Evolutionary conservation across 2,329 filamentous ascomycete genomes (phyloP).

Genomic region (Albifimbria verrucaria): DNA sequence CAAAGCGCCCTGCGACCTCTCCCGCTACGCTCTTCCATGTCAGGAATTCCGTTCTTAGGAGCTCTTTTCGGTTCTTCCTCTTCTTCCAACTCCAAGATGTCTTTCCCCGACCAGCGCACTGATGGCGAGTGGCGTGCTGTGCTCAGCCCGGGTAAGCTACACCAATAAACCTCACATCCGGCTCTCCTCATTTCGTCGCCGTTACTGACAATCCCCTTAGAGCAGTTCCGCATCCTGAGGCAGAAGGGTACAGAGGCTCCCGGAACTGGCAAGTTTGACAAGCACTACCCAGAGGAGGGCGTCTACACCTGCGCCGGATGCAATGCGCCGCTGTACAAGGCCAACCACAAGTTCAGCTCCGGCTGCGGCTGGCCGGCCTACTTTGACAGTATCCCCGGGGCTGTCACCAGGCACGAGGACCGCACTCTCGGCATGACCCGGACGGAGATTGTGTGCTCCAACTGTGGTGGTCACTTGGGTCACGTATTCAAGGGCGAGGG

Average conservation of each 20-base stretch:
- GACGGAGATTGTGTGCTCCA: slow-evolving; percentile 91
- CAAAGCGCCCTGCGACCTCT: slow-evolving; percentile 20
- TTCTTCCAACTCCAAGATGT: slow-evolving; percentile 55
- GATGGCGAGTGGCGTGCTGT: slow-evolving; percentile 88
- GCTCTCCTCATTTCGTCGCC: background rate
- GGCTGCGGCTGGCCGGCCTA: slow-evolving; percentile 98
- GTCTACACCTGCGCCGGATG: slow-evolving; percentile 88
- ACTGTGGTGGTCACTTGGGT: slow-evolving; percentile 92
- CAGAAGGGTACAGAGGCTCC: slow-evolving; percentile 88
- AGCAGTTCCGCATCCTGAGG: slow-evolving; percentile 92
- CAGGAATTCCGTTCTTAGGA: slow-evolving; percentile 73
- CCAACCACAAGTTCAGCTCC: slow-evolving; percentile 91
- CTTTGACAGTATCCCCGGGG: slow-evolving; percentile 90
- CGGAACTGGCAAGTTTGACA: slow-evolving; percentile 79
- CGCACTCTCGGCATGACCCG: slow-evolving; percentile 74
- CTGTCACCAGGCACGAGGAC: slow-evolving; percentile 80
- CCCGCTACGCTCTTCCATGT: slow-evolving; percentile 58
- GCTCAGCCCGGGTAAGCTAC: slow-evolving; percentile 52
- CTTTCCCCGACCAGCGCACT: slow-evolving; percentile 76
- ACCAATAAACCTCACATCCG: background rate
- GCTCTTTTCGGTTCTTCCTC: slow-evolving; percentile 68
- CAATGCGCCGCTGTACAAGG: slow-evolving; percentile 84
- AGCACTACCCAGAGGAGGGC: slow-evolving; percentile 73
- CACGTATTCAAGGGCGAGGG: slow-evolving; percentile 93
- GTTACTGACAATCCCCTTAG: slow-evolving; percentile 41